phyloP scores from a whole-genome alignment of 2,329 filamentous ascomycete genomes.

The Fusarium temperatum region DNA sequence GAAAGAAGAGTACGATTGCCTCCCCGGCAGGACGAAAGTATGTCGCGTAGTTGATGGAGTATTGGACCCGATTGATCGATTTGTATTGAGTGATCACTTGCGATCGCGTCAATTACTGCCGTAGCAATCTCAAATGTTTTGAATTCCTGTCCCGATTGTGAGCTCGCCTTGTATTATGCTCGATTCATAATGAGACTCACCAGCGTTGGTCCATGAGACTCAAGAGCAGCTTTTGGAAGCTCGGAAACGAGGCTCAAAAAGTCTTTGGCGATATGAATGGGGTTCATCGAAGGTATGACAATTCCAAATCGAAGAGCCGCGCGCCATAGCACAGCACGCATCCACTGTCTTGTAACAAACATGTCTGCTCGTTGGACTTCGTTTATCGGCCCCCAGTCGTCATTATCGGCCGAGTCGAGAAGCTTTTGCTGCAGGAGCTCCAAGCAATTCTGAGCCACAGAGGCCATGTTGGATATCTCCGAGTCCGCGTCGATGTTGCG shows the following conservation, averaged over 20 bases:
- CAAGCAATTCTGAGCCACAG: slow-evolving; percentile 46
- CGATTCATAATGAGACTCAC: slow-evolving; percentile 14
- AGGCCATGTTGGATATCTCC: slow-evolving; percentile 43
- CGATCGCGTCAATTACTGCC: slow-evolving; percentile 53
- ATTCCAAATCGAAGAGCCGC: slow-evolving; percentile 49
- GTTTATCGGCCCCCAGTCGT: slow-evolving; percentile 50
- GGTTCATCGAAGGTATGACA: slow-evolving; percentile 45
- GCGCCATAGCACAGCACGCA: slow-evolving; percentile 59
- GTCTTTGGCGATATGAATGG: slow-evolving; percentile 56
- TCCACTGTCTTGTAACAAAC: slow-evolving; percentile 61
- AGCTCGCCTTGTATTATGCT: neutral
- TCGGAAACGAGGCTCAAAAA: slow-evolving; percentile 54
- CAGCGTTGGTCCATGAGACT: slow-evolving; percentile 59
- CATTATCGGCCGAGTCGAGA: slow-evolving; percentile 51
- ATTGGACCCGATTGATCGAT: slow-evolving; percentile 47
- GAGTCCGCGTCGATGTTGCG: slow-evolving; percentile 49
- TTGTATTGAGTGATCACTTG: slow-evolving; percentile 37
- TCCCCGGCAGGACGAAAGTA: slow-evolving; percentile 54
- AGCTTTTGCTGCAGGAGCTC: slow-evolving; percentile 54
- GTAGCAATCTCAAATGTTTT: slow-evolving; percentile 59
- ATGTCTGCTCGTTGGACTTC: slow-evolving; percentile 60
- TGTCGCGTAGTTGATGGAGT: slow-evolving; percentile 49
- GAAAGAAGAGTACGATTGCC: slow-evolving; percentile 53
- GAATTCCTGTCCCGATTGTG: slow-evolving; percentile 45
- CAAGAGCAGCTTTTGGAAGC: slow-evolving; percentile 56